Conservation (phyloP, 2,329 filamentous ascomycete species). For the Fusarium sublunatum region DNA sequence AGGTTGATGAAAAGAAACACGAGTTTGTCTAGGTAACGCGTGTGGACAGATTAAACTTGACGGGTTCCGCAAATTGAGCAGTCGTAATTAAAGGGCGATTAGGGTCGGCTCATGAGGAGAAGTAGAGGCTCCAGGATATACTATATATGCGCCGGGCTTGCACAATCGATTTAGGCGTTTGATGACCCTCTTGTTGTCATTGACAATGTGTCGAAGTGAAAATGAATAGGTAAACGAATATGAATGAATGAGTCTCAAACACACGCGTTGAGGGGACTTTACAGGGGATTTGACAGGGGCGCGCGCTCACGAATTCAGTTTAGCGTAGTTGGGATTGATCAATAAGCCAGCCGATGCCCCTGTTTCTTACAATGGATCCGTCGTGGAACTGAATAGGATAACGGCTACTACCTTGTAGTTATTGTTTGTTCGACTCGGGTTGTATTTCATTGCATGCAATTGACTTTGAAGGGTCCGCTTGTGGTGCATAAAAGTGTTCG, state of each 20-base stretch:
- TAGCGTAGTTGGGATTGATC: conserved; percentile 25
- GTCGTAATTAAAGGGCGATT: conserved; percentile 7
- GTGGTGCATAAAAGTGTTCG: no score
- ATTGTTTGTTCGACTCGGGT: neutral
- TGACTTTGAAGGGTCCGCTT: neutral
- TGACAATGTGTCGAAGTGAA: conserved; percentile 27
- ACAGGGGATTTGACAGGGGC: conserved; percentile 38
- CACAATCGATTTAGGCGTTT: conserved; percentile 18
- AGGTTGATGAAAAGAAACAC: conserved; percentile 26
- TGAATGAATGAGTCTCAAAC: conserved; percentile 35
- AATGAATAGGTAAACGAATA: conserved; percentile 22
- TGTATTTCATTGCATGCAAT: neutral
- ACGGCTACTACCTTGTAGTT: neutral
- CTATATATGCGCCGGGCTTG: neutral
- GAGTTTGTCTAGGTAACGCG: conserved; percentile 35
- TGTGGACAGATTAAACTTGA: conserved; percentile 30
- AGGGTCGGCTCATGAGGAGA: neutral
- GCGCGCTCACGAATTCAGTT: conserved; percentile 32
- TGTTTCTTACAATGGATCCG: neutral
- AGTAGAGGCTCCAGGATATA: neutral
- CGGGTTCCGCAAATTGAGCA: conserved; percentile 12
- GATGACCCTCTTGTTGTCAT: conserved; percentile 30
- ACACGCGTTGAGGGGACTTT: conserved; percentile 38
- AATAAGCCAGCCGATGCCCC: conserved; percentile 7
- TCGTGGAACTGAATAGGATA: neutral